These are phyloP conservation scores for Hyaloraphidium curvatum DNA, from an alignment of 192 early-diverging fungal genomes.

Conservation along the genomic window DNA sequence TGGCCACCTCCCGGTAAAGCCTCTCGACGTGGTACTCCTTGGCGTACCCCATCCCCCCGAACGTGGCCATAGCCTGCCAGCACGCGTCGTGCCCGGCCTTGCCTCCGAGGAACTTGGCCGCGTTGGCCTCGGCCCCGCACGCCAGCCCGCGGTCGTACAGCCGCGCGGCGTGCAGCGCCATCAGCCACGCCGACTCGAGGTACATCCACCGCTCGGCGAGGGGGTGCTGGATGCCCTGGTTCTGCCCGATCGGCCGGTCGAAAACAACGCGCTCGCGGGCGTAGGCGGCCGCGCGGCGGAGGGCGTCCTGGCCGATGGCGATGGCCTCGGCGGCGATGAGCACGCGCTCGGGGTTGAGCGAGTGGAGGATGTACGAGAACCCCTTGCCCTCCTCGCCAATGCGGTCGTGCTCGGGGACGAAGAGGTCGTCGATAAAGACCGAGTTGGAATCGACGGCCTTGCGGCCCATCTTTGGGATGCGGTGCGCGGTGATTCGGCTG, in stretches of 20 bases:
- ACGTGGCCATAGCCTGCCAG: background rate
- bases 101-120: background rate
- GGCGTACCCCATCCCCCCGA: background rate
- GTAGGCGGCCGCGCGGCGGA: background rate
- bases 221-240: background rate
- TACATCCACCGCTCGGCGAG: background rate
- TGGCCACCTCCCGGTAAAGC: background rate
- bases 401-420: background rate
- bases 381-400: background rate
- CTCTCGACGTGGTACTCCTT: background rate
- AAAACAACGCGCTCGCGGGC: background rate
- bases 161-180: background rate
- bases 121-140: background rate
- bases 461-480: background rate
- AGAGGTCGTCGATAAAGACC: background rate
- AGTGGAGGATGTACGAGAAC: background rate
- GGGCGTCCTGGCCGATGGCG: background rate
- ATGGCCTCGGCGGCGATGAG: background rate
- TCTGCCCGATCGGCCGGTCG: background rate
- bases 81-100: background rate
- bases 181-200: background rate
- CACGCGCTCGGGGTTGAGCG: background rate
- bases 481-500: too few species aligned
- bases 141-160: background rate
- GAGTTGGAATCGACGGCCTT: background rate